Percentiles rank a stretch among this genome's conserved stretches.
Conservation (phyloP, 306 rosid species). For the Vachellia pachyceras region DNA sequence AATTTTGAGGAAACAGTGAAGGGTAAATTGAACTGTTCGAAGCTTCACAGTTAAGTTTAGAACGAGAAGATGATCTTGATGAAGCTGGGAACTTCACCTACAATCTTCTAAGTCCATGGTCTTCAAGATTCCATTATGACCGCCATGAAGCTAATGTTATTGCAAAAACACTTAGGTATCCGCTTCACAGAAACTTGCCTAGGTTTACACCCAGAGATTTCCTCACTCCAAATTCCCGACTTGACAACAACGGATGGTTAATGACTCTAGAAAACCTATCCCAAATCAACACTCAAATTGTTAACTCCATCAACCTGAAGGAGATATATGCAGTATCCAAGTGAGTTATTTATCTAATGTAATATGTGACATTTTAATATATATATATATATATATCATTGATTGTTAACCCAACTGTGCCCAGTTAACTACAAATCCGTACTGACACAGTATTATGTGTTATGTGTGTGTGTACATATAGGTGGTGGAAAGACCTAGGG, state of each 20-base stretch:
- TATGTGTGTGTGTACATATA: no score
- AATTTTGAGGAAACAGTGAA: slow-evolving; percentile 2
- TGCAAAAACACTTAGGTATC: slow-evolving; percentile 22
- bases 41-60: slow-evolving; percentile 41
- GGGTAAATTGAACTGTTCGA: slow-evolving; percentile 39
- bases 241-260: slow-evolving; percentile 20
- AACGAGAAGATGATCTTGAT: slow-evolving; percentile 34
- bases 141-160: slow-evolving; percentile 1
- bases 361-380: no score
- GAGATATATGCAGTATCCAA: no score
- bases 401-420: no score
- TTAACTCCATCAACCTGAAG: no score
- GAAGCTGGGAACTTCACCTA: slow-evolving; percentile 21
- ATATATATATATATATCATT: no score
- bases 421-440: no score
- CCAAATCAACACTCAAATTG: slow-evolving; percentile 20
- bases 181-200: slow-evolving; percentile 41
- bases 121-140: neutral
- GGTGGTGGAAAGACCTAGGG: no score
- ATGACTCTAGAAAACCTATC: neutral
- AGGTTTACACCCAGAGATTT: slow-evolving; percentile 35
- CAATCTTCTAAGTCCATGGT: no score
- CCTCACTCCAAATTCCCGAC: neutral
- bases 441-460: no score
- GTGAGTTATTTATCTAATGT: no score